Base-by-base conservation (phyloP, 2,329 filamentous ascomycete genomes). In the Claviceps citrina region DNA sequence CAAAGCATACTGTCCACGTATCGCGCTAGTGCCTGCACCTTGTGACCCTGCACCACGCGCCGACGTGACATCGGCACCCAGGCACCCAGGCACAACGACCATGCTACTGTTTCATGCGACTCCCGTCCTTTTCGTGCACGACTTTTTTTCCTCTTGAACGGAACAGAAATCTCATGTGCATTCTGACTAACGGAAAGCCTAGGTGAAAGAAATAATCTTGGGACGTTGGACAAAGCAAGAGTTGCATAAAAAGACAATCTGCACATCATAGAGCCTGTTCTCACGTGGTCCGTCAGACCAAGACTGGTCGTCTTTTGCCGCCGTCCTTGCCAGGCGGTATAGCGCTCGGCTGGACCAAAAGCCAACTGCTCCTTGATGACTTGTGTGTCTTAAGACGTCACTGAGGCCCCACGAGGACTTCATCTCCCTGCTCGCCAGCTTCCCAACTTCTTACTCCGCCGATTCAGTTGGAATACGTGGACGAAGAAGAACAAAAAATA, bases 351-450 rank as follows among this genome's bases (percentile, higher is more conserved):
- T 36, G 34, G 34, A 39, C 44, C 38, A 42, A 36, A 46, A 43
- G 46, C 52, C 51, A 28, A 46, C 46, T 32, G 52, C 46, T 50
- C 53, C 44, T 41, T 46, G 40, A 50, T 52, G 54, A 51, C 51
- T 54, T 22, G 47, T 49, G 52, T 50, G 44, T 55, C 46, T 53
- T n/a, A n/a, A n/a, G n/a, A n/a, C 50, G 54, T 51, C 54, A 54
- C 52, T 46, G 51, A 19, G 45, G 46, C 28, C 34, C 18, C 47
- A 50, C 54, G 49, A 49, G 53, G 50, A 51, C 46, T 51, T 51
- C 22, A 38, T 26, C 22, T 41, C 24, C 26, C 41, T 36, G 27
- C 27, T 43, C 37, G 18, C 36, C 32, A 18, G 5, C 12, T 32
- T 31, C 22, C 15, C 19, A 39, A 32, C 22, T 30, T 28, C 25